phyloP scores from a whole-genome alignment of 768 basidiomycete genomes.

The Terana coerulea region DNA sequence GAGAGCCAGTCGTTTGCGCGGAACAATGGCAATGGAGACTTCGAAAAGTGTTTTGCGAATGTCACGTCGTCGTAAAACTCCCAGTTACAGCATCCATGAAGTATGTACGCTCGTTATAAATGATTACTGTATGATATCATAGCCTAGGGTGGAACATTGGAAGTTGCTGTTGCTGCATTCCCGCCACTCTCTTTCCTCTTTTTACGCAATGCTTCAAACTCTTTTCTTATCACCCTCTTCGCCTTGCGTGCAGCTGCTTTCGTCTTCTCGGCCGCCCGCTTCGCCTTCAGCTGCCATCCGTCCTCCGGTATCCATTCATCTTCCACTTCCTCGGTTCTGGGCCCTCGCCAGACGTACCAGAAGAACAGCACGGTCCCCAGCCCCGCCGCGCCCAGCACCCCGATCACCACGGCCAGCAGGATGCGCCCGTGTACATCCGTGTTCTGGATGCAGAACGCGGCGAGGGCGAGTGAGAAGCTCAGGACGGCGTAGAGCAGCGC shows the following conservation, averaged over 20 bases:
- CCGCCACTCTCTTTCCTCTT: too few relatives aligned
- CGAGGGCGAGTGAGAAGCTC: constrained; percentile 20
- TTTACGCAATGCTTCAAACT: too few relatives aligned
- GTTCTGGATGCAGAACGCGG: constrained; percentile 18
- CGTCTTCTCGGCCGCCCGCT: neutral
- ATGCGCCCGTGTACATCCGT: constrained; percentile 7
- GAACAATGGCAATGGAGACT: constrained; percentile 68
- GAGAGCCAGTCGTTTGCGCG: constrained; percentile 66
- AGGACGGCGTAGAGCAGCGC: constrained; percentile 24
- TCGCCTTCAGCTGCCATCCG: neutral
- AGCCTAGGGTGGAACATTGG: too few relatives aligned
- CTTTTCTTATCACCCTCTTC: neutral
- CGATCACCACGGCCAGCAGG: constrained; percentile 14
- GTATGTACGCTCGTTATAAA: too few relatives aligned
- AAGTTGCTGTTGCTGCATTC: too few relatives aligned
- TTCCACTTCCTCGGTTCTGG: constrained; percentile 10
- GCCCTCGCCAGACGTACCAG: constrained; percentile 24
- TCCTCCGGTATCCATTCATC: neutral
- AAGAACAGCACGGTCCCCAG: constrained; percentile 20
- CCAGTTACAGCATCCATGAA: too few relatives aligned
- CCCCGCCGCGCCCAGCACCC: constrained; percentile 9
- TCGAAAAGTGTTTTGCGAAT: constrained; percentile 45
- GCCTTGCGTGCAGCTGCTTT: neutral
- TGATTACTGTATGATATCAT: too few relatives aligned
- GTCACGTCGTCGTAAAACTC: neutral